Conservation (phyloP, 495 filamentous ascomycete species). For the Lasiosphaeria hispida region DNA sequence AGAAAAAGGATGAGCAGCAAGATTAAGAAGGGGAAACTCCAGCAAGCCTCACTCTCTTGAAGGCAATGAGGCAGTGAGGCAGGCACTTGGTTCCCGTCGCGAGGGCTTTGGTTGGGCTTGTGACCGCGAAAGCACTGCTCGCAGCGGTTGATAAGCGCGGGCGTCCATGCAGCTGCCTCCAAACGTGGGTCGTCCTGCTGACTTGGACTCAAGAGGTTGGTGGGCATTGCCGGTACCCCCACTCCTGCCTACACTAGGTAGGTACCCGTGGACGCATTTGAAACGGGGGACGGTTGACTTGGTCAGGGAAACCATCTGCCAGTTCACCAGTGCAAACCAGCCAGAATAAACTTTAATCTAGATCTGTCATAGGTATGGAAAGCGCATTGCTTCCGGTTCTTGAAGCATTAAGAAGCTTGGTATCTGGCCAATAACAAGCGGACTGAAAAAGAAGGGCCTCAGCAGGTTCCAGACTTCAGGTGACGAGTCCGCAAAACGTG, state of each 20-base stretch:
- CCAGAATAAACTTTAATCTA: too few relatives aligned
- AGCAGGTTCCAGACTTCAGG: too few relatives aligned
- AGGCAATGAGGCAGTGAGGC: not conserved
- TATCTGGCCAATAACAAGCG: too few relatives aligned
- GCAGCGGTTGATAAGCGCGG: conserved; percentile 1
- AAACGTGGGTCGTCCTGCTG: not conserved
- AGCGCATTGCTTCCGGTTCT: too few relatives aligned
- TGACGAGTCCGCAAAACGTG: too few relatives aligned
- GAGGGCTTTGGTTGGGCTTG: not conserved
- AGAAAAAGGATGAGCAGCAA: not conserved
- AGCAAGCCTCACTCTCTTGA: not conserved
- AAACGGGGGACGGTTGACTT: too few relatives aligned
- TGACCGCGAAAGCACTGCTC: not conserved
- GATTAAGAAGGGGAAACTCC: not conserved
- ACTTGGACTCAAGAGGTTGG: not conserved
- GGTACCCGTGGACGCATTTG: not conserved
- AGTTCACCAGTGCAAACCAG: too few relatives aligned
- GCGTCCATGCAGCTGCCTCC: not conserved
- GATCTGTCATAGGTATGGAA: too few relatives aligned
- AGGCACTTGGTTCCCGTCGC: not conserved
- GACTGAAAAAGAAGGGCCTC: too few relatives aligned
- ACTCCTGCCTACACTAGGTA: not conserved
- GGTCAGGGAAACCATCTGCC: too few relatives aligned
- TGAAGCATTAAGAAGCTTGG: too few relatives aligned
- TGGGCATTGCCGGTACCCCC: conserved; percentile 5